Percentiles rank a stretch among this genome's conserved stretches.
Conservation (phyloP, 2,329 filamentous ascomycete species). For the Ophiostoma triangulosporum region DNA sequence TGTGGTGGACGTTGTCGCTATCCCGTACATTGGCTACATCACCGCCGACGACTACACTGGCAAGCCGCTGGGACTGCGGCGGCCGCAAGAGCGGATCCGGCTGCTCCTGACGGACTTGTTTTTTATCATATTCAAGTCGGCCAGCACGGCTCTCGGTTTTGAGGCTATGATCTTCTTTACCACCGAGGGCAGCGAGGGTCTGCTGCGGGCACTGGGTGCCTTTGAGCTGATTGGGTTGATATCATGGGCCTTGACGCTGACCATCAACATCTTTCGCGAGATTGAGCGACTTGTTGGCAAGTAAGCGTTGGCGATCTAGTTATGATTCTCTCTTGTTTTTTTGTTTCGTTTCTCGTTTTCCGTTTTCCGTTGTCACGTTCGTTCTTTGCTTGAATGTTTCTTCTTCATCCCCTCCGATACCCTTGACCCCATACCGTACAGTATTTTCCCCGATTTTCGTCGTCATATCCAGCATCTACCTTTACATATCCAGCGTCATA, state of each 20-base stretch:
- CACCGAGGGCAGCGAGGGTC: constrained; percentile 6
- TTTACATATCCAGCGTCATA: not conserved
- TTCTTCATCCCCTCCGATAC: not conserved
- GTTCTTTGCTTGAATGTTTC: not conserved
- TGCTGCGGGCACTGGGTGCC: constrained; percentile 13
- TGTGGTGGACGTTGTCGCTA: constrained; percentile 73
- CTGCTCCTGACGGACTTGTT: constrained; percentile 85
- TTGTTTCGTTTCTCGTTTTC: not conserved
- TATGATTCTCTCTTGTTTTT: not conserved
- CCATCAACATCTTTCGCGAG: constrained; percentile 16
- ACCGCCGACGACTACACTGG: constrained; percentile 94
- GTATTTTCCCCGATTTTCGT: not conserved
- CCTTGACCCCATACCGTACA: not conserved
- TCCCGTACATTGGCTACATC: constrained; percentile 86
- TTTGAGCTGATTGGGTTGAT: constrained; percentile 17
- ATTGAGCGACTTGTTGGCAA: constrained; percentile 15
- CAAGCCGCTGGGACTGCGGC: constrained; percentile 78
- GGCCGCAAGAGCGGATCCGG: constrained; percentile 71
- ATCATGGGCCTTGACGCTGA: constrained; percentile 17
- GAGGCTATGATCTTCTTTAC: constrained; percentile 16
- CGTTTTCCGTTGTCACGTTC: too few species aligned
- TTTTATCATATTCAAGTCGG: constrained; percentile 95
- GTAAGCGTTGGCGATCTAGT: not conserved
- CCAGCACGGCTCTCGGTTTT: constrained; percentile 67
- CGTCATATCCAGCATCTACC: not conserved